A percentile compares a stretch with the other conserved stretches of the same genome.
phyloP scores from a whole-genome alignment of 164 flowering plant genomes.

The Magnolia sinica region DNA sequence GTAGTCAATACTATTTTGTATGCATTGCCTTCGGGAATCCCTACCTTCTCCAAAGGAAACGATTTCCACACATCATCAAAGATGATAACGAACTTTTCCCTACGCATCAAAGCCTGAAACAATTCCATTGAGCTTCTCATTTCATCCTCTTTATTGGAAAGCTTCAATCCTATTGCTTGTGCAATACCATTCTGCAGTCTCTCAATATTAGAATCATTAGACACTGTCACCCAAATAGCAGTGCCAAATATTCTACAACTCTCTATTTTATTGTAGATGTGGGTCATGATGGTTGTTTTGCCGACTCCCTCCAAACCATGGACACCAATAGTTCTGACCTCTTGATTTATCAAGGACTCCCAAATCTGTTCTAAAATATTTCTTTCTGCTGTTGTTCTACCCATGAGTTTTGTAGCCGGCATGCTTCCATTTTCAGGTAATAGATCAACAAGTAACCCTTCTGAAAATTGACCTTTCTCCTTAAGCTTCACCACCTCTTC shows the following conservation, averaged over 20 bases:
- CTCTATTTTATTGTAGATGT: not conserved
- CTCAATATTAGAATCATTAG: not conserved
- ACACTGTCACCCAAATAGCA: not conserved
- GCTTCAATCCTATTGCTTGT: not conserved
- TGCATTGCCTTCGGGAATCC: not conserved
- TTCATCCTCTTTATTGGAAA: not conserved
- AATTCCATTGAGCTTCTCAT: not conserved
- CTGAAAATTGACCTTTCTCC: not conserved
- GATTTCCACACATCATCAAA: slow-evolving; percentile 6
- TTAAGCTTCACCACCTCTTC: slow-evolving; percentile 2
- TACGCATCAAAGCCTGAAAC: not conserved
- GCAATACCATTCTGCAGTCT: not conserved
- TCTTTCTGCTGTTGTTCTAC: not conserved
- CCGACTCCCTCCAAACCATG: slow-evolving; percentile 13
- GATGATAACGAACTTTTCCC: not conserved
- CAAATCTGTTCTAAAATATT: not conserved
- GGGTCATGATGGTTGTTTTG: slow-evolving; percentile 8
- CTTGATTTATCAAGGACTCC: not conserved
- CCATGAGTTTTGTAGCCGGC: not conserved
- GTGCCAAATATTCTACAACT: not conserved
- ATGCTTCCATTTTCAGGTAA: not conserved
- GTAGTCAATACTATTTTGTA: slow-evolving; percentile 5
- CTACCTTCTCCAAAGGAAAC: not conserved
- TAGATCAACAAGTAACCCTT: not conserved
- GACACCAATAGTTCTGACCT: slow-evolving; percentile 3